These are phyloP conservation scores for Salvia miltiorrhiza DNA, from an alignment of 257 asterid species.

Conservation along the genomic window DNA sequence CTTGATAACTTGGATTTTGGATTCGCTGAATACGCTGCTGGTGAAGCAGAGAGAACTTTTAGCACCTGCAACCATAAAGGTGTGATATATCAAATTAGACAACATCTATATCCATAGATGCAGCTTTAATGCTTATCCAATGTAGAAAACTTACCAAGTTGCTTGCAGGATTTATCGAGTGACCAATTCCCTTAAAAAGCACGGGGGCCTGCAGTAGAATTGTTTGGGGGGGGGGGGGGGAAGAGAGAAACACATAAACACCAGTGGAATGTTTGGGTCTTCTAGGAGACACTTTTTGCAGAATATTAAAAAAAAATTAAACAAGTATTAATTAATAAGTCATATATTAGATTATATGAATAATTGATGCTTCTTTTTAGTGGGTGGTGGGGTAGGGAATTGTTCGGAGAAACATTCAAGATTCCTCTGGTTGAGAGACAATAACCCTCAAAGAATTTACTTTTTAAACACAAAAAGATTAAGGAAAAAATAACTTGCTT, in stretches of 20 bases:
- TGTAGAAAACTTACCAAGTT: constrained; percentile 51
- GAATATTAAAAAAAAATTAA: background rate
- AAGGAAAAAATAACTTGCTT: background rate
- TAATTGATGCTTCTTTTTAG: background rate
- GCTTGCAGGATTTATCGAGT: constrained; percentile 69
- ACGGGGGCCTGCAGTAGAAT: constrained; percentile 65
- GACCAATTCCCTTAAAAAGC: constrained; percentile 84
- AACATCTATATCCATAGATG: background rate
- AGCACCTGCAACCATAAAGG: constrained; percentile 30
- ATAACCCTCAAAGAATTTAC: background rate
- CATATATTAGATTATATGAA: background rate
- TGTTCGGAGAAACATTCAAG: background rate
- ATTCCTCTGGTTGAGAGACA: background rate
- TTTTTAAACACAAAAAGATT: background rate
- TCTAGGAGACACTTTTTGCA: background rate
- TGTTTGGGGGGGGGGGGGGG: background rate
- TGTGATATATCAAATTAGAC: background rate
- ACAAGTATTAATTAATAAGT: background rate
- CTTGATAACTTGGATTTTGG: constrained; percentile 61
- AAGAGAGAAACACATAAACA: background rate
- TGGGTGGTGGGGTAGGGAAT: background rate
- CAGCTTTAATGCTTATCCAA: background rate
- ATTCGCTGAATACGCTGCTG: constrained; percentile 81
- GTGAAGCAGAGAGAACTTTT: constrained; percentile 80
- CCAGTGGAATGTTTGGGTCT: background rate